A percentile compares a stretch with the other conserved stretches of the same genome.
Conservation (phyloP, 1,139 yeast genomes). For the Protomyces lactucae-debilis region DNA sequence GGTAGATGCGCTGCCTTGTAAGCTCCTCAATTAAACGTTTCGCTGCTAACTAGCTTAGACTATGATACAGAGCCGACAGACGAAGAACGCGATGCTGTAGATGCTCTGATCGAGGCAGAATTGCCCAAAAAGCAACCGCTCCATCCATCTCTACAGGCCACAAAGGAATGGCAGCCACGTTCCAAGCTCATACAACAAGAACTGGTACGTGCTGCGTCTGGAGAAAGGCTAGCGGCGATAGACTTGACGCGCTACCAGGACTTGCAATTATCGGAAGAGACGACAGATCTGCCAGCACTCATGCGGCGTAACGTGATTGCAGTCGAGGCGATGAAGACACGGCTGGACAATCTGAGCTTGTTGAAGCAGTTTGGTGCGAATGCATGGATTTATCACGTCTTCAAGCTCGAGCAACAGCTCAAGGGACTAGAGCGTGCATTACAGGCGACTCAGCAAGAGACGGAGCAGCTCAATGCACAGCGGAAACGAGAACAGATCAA, state of each 20-base stretch:
- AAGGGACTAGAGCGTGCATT: conserved; percentile 6
- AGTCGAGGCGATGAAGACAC: conserved; percentile 5
- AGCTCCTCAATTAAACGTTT: not conserved
- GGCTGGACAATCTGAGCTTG: conserved; percentile 10
- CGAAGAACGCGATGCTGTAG: conserved; percentile 15
- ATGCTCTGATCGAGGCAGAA: conserved; percentile 10
- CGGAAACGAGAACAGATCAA: conserved; percentile 8
- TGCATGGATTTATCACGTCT: conserved; percentile 20
- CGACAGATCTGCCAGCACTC: not conserved
- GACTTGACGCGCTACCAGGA: conserved; percentile 19
- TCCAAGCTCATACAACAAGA: conserved; percentile 11
- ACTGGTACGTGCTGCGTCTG: conserved; percentile 4
- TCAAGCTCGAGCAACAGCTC: conserved; percentile 4
- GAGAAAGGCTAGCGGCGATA: conserved; percentile 8
- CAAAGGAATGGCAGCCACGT: conserved; percentile 1
- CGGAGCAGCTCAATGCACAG: conserved; percentile 13
- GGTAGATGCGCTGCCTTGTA: not conserved
- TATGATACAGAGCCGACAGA: conserved; percentile 19
- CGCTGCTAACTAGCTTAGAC: not conserved
- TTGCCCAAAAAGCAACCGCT: conserved; percentile 10
- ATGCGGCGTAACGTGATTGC: conserved; percentile 14
- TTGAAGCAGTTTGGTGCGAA: conserved; percentile 14
- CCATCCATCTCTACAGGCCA: conserved; percentile 12
- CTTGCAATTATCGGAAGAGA: not conserved
- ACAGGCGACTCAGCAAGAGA: conserved; percentile 8